Percentiles rank a stretch among this genome's conserved stretches.
Conservation (phyloP, 768 basidiomycete genomes). For the Leccinellum rugosiceps region DNA sequence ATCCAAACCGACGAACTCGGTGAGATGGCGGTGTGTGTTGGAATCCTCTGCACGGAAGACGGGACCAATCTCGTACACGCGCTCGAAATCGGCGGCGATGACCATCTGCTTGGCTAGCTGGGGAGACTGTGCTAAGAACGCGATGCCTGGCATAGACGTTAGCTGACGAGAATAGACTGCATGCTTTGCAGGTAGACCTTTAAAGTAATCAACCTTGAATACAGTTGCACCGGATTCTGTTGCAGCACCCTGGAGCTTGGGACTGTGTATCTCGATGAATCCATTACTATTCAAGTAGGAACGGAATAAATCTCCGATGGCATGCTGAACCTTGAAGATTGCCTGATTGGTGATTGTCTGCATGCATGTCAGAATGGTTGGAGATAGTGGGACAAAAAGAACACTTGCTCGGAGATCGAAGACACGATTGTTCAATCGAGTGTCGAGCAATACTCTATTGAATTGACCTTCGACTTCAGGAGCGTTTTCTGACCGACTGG, state of each 20-base stretch:
- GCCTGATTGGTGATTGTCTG: constrained; percentile 96
- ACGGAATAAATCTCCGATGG: constrained; percentile 86
- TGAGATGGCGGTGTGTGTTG: constrained; percentile 96
- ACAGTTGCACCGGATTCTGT: constrained; percentile 97
- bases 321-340: constrained; percentile 88
- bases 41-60: constrained; percentile 98
- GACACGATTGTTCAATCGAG: constrained; percentile 90
- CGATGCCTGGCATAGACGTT: constrained; percentile 54
- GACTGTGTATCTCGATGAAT: constrained; percentile 95
- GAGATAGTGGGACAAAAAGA: not conserved
- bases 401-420: constrained; percentile 83
- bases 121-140: constrained; percentile 94
- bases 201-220: constrained; percentile 98
- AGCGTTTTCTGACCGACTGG: constrained; percentile 77
- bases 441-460: constrained; percentile 85
- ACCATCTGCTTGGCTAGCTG: constrained; percentile 99
- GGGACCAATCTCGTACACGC: constrained; percentile 94
- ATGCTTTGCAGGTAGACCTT: constrained; percentile 45
- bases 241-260: constrained; percentile 94
- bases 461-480: constrained; percentile 59
- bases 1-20: constrained; percentile 98
- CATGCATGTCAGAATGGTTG: constrained; percentile 7
- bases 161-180: constrained; percentile 2
- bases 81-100: constrained; percentile 96
- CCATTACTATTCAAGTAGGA: constrained; percentile 68